phyloP scores from a whole-genome alignment of 768 basidiomycete species.

The Serendipita vermifera region DNA sequence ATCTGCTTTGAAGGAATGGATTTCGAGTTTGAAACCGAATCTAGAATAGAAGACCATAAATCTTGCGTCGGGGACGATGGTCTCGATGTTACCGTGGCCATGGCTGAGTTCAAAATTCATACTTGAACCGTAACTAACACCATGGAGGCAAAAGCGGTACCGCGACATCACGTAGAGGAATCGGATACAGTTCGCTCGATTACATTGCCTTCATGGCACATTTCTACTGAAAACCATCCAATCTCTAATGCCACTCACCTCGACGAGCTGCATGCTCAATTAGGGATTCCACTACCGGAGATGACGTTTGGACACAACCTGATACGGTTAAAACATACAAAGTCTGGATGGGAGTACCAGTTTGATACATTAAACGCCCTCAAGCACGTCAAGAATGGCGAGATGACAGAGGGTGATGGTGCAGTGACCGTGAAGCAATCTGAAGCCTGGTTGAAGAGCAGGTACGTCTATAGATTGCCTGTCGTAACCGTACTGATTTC shows the following conservation, averaged over 20 bases:
- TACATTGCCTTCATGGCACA: slow-evolving; percentile 50
- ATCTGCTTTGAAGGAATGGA: slow-evolving; percentile 80
- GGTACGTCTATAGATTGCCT: slow-evolving; percentile 33
- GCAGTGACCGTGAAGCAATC: slow-evolving; percentile 92
- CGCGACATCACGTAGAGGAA: slow-evolving; percentile 53
- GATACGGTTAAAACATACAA: slow-evolving; percentile 51
- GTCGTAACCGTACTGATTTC: slow-evolving; percentile 22
- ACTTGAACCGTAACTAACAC: background rate
- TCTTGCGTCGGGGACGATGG: slow-evolving; percentile 66
- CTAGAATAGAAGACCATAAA: slow-evolving; percentile 86
- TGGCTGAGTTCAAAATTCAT: background rate
- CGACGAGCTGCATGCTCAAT: slow-evolving; percentile 47
- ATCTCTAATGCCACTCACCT: slow-evolving; percentile 70
- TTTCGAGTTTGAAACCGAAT: slow-evolving; percentile 69
- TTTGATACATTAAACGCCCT: slow-evolving; percentile 64
- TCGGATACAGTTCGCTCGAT: slow-evolving; percentile 58
- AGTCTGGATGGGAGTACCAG: slow-evolving; percentile 47
- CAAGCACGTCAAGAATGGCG: slow-evolving; percentile 56
- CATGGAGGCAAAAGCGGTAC: slow-evolving; percentile 26
- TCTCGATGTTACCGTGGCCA: slow-evolving; percentile 33
- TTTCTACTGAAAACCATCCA: slow-evolving; percentile 57
- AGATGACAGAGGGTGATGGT: slow-evolving; percentile 68
- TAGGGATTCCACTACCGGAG: slow-evolving; percentile 80
- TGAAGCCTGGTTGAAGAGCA: slow-evolving; percentile 83
- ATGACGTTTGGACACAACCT: slow-evolving; percentile 90